Conservation (phyloP, 176 grass and related monocot species). For the Hsuehochloa calcarea region DNA sequence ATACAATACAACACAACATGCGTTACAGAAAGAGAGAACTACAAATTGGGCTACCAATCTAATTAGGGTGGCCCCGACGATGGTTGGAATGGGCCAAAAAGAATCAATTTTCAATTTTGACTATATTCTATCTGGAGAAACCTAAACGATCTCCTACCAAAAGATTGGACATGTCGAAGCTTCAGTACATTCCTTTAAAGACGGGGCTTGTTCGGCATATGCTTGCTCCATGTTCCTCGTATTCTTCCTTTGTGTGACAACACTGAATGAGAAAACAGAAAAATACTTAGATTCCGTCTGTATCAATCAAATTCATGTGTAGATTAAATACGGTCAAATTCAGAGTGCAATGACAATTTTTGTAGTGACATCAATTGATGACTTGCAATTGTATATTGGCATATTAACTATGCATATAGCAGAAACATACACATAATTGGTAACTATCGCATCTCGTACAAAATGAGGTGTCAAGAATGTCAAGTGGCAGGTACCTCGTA, state of each 20-base stretch:
- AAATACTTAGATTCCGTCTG: slow-evolving; percentile 7
- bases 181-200: slow-evolving; percentile 99
- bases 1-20: slow-evolving; percentile 11
- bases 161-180: slow-evolving; percentile 3
- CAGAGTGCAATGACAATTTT: neutral
- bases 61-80: slow-evolving; percentile 27
- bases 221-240: slow-evolving; percentile 93
- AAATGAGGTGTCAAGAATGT: neutral
- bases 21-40: slow-evolving; percentile 24
- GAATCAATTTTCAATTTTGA: slow-evolving; percentile 51
- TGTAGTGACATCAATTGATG: neutral
- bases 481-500: slow-evolving; percentile 51
- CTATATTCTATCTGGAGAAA: slow-evolving; percentile 40
- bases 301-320: neutral
- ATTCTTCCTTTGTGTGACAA: slow-evolving; percentile 94
- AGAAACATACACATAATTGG: neutral
- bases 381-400: neutral
- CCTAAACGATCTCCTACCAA: slow-evolving; percentile 41
- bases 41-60: slow-evolving; percentile 40
- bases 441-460: neutral
- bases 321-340: neutral
- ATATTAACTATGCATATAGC: neutral
- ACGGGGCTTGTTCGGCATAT: slow-evolving; percentile 94
- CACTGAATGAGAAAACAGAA: slow-evolving; percentile 49
- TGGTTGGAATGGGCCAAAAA: slow-evolving; percentile 24